Evolutionary conservation across 345 rosid genomes (phyloP).

Genomic region (Eucalyptus cloeziana): DNA sequence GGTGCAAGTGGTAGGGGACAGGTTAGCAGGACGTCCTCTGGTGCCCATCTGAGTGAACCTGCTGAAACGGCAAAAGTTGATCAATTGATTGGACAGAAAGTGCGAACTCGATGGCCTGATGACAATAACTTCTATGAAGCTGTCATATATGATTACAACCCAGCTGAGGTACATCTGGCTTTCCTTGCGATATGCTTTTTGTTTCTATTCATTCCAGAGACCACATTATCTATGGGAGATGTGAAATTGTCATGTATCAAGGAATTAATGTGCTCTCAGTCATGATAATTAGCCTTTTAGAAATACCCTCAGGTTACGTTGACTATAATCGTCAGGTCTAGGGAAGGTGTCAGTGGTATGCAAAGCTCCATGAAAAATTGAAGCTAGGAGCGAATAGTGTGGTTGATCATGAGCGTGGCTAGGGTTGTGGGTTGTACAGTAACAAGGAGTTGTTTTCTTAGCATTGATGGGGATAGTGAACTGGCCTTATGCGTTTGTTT

Average conservation of each 20-base stretch:
- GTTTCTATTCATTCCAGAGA: neutral
- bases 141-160: slow-evolving; percentile 56
- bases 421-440: neutral
- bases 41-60: slow-evolving; percentile 27
- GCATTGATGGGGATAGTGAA: neutral
- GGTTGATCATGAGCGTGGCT: neutral
- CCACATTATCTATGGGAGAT: neutral
- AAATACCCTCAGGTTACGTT: neutral
- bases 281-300: neutral
- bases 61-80: slow-evolving; percentile 33
- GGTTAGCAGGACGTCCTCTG: slow-evolving; percentile 37
- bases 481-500: neutral
- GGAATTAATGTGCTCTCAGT: neutral
- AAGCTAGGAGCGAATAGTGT: neutral
- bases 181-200: neutral
- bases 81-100: slow-evolving; percentile 55
- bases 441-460: neutral
- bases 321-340: neutral
- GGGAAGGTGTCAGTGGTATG: neutral
- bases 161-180: slow-evolving; percentile 36
- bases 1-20: slow-evolving; percentile 55
- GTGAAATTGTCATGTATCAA: neutral
- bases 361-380: neutral
- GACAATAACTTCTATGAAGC: slow-evolving; percentile 93
- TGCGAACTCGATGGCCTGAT: slow-evolving; percentile 87